Percentiles rank a stretch among this genome's conserved stretches.
These are phyloP conservation scores for Ogataea naganishii DNA, from an alignment of 805 yeast species.

Conservation along the genomic window DNA sequence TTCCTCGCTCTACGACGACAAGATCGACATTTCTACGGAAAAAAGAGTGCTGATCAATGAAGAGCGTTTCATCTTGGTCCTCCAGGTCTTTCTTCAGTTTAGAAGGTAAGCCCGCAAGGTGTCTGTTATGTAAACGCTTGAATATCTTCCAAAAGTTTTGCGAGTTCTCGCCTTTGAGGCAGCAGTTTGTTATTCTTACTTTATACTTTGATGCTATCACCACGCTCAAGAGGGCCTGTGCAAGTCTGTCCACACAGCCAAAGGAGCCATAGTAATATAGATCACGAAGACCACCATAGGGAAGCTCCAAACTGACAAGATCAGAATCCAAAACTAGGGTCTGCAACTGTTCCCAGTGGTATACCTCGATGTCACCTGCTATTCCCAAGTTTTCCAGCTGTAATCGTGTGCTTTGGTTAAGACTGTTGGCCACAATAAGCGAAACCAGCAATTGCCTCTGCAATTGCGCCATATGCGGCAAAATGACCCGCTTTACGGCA, in stretches of 20 bases:
- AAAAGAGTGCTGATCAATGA: slow-evolving; percentile 24
- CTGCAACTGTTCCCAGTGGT: slow-evolving; percentile 12
- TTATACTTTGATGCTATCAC: slow-evolving; percentile 29
- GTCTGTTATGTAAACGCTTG: slow-evolving; percentile 20
- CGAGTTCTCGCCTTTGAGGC: slow-evolving; percentile 53
- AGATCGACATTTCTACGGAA: slow-evolving; percentile 50
- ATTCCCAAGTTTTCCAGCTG: slow-evolving; percentile 16
- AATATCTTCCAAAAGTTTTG: slow-evolving; percentile 36
- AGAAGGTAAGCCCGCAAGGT: slow-evolving; percentile 21
- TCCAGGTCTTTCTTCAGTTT: slow-evolving; percentile 24
- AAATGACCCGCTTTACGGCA: slow-evolving; percentile 5
- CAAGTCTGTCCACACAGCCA: slow-evolving; percentile 36
- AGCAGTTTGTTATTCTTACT: slow-evolving; percentile 44
- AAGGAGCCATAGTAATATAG: slow-evolving; percentile 36
- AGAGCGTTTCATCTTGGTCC: slow-evolving; percentile 26
- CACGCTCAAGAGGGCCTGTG: slow-evolving; percentile 40
- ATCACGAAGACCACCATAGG: slow-evolving; percentile 8
- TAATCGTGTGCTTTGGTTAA: slow-evolving; percentile 4
- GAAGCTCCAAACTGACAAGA: slow-evolving; percentile 5
- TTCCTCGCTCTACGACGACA: slow-evolving; percentile 67
- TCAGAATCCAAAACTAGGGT: slow-evolving; percentile 9
- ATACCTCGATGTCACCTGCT: slow-evolving; percentile 16
- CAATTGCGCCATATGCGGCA: neutral
- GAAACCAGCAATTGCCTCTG: slow-evolving; percentile 8
- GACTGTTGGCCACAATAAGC: slow-evolving; percentile 2